A percentile compares a stretch with the other conserved stretches of the same genome.
phyloP scores from a whole-genome alignment of 257 asterid genomes.

The Przewalskia tangutica region DNA sequence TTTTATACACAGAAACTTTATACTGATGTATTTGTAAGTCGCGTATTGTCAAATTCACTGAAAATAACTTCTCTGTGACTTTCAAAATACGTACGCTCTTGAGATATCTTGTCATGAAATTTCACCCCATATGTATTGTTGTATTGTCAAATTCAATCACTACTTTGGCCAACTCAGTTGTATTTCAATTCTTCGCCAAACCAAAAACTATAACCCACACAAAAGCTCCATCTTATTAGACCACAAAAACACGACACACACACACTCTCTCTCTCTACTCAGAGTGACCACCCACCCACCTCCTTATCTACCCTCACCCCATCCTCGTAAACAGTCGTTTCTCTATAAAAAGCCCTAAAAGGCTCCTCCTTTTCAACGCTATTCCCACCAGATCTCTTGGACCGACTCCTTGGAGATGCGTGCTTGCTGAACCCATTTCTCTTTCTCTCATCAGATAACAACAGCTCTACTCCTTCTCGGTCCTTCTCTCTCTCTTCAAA shows the following conservation, averaged over 20 bases:
- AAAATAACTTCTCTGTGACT: too few relatives aligned
- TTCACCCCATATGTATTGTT: too few relatives aligned
- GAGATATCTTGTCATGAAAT: too few relatives aligned
- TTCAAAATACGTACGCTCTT: too few relatives aligned
- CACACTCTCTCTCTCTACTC: background rate
- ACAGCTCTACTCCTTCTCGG: background rate
- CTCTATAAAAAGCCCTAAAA: conserved; percentile 11
- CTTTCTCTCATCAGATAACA: background rate
- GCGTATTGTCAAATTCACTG: too few relatives aligned
- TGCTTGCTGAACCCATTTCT: conserved; percentile 16
- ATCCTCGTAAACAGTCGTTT: background rate
- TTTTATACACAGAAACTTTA: background rate
- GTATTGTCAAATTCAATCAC: background rate
- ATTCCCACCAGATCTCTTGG: conserved; percentile 33
- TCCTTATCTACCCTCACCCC: background rate
- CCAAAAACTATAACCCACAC: background rate
- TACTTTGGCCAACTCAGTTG: background rate
- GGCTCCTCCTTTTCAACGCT: conserved; percentile 25
- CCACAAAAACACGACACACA: background rate
- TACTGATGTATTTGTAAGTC: background rate
- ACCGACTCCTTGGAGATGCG: conserved; percentile 28
- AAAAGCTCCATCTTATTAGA: background rate
- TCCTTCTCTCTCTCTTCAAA: background rate
- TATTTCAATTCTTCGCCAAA: background rate
- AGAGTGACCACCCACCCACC: background rate